These are phyloP conservation scores for Pistacia vera DNA, from an alignment of 345 rosid species.

Conservation along the genomic window DNA sequence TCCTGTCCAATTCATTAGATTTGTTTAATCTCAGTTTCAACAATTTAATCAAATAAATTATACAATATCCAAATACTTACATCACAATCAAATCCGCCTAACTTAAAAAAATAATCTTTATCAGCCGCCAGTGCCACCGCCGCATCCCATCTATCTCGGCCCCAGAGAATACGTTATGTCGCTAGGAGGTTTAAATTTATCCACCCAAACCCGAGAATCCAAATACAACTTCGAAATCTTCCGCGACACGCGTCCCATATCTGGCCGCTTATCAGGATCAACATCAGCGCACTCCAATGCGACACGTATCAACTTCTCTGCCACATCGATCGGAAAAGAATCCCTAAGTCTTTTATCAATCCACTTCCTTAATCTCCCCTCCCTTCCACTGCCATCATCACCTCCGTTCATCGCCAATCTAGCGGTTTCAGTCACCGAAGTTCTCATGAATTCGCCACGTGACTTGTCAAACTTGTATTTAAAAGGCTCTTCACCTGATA, in stretches of 20 bases:
- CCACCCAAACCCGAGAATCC: constrained; percentile 63
- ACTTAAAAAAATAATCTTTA: neutral
- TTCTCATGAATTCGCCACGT: constrained; percentile 46
- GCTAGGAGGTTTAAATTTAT: constrained; percentile 41
- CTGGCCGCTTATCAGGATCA: constrained; percentile 71
- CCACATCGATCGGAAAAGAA: constrained; percentile 79
- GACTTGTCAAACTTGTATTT: constrained; percentile 56
- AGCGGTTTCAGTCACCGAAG: constrained; percentile 70
- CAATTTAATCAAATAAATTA: neutral
- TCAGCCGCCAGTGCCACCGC: neutral
- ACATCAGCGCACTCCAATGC: constrained; percentile 69
- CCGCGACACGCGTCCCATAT: constrained; percentile 84
- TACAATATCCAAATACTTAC: neutral
- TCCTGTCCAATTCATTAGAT: constrained; percentile 1
- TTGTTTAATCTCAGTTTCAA: neutral
- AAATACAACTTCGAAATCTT: constrained; percentile 70
- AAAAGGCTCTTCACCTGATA: constrained; percentile 78
- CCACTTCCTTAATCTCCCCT: constrained; percentile 64
- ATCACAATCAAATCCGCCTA: neutral
- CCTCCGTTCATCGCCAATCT: constrained; percentile 38
- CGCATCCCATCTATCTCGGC: constrained; percentile 46
- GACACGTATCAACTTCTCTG: constrained; percentile 51
- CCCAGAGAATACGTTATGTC: constrained; percentile 68
- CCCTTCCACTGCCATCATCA: constrained; percentile 27
- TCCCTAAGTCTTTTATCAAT: constrained; percentile 70